Evolutionary conservation across 768 basidiomycete species (phyloP).

Genomic region (Collybia nuda): DNA sequence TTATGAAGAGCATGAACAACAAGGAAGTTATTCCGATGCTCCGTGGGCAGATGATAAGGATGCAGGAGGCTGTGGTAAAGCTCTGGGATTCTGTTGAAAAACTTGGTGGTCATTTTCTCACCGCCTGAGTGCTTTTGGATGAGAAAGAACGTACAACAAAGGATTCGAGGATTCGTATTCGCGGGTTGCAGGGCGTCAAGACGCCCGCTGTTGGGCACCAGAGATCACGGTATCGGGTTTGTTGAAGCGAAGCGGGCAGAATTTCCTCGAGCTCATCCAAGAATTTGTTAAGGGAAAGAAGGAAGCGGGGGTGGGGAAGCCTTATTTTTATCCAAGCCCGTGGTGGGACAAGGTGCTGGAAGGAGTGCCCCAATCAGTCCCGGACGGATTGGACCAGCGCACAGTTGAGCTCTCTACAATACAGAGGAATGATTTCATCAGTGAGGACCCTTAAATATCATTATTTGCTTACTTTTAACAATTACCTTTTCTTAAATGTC

Average conservation of each 20-base stretch:
- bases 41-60: neutral
- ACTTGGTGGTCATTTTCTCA: slow-evolving; percentile 2
- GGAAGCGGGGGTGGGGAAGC: slow-evolving; percentile 1
- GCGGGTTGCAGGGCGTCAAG: neutral
- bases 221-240: slow-evolving; percentile 11
- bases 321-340: slow-evolving; percentile 12
- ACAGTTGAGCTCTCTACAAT: slow-evolving; percentile 10
- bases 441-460: slow-evolving; percentile 4
- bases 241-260: slow-evolving; percentile 6
- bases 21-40: neutral
- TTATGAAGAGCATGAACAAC: too few species aligned
- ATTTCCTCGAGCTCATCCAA: neutral
- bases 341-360: slow-evolving; percentile 13
- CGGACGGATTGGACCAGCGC: neutral
- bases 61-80: neutral
- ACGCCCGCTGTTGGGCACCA: slow-evolving; percentile 17
- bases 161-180: slow-evolving; percentile 11
- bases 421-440: slow-evolving; percentile 16
- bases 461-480: neutral
- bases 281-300: slow-evolving; percentile 1
- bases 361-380: neutral
- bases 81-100: slow-evolving; percentile 2
- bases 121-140: slow-evolving; percentile 16
- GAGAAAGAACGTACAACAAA: slow-evolving; percentile 10
- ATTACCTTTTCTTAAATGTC: neutral